Conservation (phyloP, 2,329 filamentous ascomycete species). For the Mycogone perniciosa region DNA sequence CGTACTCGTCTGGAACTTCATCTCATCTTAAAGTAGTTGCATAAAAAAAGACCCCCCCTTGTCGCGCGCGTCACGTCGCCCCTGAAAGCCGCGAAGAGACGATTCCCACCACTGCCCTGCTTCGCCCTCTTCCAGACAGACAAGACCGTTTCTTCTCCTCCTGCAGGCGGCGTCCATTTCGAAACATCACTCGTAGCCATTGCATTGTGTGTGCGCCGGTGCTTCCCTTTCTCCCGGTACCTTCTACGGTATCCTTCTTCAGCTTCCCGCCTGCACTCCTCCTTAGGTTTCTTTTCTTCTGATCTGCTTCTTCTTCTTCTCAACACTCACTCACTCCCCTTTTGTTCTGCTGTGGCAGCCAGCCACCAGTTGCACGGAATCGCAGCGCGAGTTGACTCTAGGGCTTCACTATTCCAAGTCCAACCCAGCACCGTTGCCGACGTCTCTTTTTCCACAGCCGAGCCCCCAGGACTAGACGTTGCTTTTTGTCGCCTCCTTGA, state of each 20-base stretch:
- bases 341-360: background rate
- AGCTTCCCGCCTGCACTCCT: conserved; percentile 8
- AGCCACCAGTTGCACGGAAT: conserved; percentile 4
- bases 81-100: too few species aligned
- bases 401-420: background rate
- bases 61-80: too few species aligned
- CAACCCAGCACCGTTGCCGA: background rate
- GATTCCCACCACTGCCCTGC: too few species aligned
- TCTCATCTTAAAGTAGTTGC: background rate
- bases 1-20: too few species aligned
- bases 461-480: conserved; percentile 1
- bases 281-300: conserved; percentile 2
- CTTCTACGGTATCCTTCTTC: background rate
- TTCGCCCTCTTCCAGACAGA: too few species aligned
- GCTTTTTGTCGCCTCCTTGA: conserved; percentile 3
- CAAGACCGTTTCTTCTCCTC: too few species aligned
- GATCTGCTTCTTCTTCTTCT: conserved; percentile 9
- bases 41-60: background rate
- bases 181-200: too few species aligned
- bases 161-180: too few species aligned
- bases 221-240: conserved; percentile 7
- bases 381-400: conserved; percentile 8
- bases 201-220: background rate
- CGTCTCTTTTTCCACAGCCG: conserved; percentile 1
- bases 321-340: background rate